A percentile compares a stretch with the other conserved stretches of the same genome.
phyloP scores from a whole-genome alignment of 2,329 filamentous ascomycete species.

The Calonectria honghensis region DNA sequence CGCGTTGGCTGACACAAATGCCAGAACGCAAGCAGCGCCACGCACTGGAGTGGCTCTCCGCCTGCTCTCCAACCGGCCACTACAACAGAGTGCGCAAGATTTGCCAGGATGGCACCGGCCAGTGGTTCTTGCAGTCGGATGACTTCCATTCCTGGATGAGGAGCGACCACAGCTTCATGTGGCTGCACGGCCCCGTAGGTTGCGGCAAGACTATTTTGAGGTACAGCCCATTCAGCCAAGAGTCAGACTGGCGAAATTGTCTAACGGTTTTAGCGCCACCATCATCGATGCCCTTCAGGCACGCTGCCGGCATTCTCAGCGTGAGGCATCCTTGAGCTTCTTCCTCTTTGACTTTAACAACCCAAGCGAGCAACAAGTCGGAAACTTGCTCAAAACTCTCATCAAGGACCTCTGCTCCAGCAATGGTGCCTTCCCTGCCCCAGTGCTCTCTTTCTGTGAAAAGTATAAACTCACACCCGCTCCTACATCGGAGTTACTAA shows the following conservation, averaged over 20 bases:
- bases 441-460: neutral
- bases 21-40: constrained; percentile 10
- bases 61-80: neutral
- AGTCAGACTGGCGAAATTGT: neutral
- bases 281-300: neutral
- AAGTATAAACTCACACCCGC: neutral
- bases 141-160: neutral
- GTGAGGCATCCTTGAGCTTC: neutral
- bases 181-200: neutral
- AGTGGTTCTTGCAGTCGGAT: constrained; percentile 11
- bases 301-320: neutral
- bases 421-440: neutral
- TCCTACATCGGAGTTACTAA: neutral
- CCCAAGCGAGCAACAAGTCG: neutral
- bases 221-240: neutral
- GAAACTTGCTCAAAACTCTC: constrained; percentile 6
- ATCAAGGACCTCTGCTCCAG: constrained; percentile 5
- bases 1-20: neutral
- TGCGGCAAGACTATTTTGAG: constrained; percentile 10
- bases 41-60: constrained; percentile 9
- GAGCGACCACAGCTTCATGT: neutral
- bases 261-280: neutral
- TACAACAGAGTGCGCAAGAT: neutral
- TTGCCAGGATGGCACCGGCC: constrained; percentile 5
- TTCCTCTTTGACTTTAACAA: constrained; percentile 18